Base-by-base conservation (phyloP, 257 asterid genomes). In the Capsicum rhomboideum region DNA sequence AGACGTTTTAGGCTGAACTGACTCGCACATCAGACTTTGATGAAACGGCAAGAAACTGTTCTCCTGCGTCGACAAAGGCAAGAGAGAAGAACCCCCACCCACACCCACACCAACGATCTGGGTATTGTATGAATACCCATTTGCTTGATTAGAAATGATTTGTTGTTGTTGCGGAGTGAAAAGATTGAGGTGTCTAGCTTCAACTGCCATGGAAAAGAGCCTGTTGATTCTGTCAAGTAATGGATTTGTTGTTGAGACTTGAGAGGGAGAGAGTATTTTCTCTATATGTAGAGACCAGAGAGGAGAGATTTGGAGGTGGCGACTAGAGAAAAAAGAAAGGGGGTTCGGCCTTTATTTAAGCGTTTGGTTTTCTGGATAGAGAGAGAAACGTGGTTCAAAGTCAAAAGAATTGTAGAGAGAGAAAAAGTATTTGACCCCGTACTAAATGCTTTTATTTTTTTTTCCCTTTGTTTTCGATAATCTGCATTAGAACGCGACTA, bases 121-220 rank as follows among this genome's bases (percentile, higher is more conserved):
- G 74, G 82, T 29, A 82, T 69, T 85, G 88, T 85, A 87, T 4
- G 80, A 78, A 10, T 84, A 40, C 5, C 55, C 80, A 84, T 64
- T 82, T 1, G 75, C 88, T 2, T 84, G 91, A 59, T 82, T 87
- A 13, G 88, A 75, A 71, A 87, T 88, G 44, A 83, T 78, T 80
- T 85, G 71, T 34, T 89, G 86, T 31, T 31, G 34, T 31, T 90
- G 92, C 0, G 88, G 75, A 14, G 92, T 82, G 10, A 91, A 87
- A 31, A 83, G 92, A 87, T 90, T 88, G 79, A 85, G 88, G 87
- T 91, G 92, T 81, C 85, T 90, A n/a, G 98, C 97, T 87, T 93
- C 98, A 84, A 93, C 93, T 2, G 98, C 93, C 98, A 94, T 94
- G 56, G 54, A 46, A n/a, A 83, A 74, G 13, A 66, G 20, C 1